These are phyloP conservation scores for Capsicum pubescens DNA, from an alignment of 257 asterid species.

Conservation along the genomic window DNA sequence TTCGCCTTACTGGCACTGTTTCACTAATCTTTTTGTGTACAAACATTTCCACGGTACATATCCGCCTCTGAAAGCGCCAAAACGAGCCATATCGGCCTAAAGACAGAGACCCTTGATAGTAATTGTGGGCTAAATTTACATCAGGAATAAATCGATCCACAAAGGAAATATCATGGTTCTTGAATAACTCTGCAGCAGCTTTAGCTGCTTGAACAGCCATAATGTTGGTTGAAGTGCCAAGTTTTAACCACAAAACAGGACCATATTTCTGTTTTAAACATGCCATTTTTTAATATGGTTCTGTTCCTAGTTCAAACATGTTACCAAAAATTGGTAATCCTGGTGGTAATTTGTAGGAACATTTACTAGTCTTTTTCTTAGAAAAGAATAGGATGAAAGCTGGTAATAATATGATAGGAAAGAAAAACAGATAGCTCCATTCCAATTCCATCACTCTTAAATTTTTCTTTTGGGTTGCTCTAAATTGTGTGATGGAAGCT, in stretches of 20 bases:
- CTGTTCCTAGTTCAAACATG: slow-evolving; percentile 31
- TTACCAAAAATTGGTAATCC: neutral
- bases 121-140: slow-evolving; percentile 46
- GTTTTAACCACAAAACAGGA: slow-evolving; percentile 51
- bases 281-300: slow-evolving; percentile 47
- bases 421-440: slow-evolving; percentile 31
- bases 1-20: slow-evolving; percentile 46
- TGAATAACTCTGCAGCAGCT: slow-evolving; percentile 42
- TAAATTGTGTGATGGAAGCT: neutral
- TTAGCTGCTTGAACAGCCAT: slow-evolving; percentile 40
- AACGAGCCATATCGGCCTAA: slow-evolving; percentile 59
- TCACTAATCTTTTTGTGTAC: slow-evolving; percentile 47
- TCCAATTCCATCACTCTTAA: slow-evolving; percentile 35
- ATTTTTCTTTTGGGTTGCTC: neutral
- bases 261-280: slow-evolving; percentile 43
- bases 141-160: slow-evolving; percentile 49
- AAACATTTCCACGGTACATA: slow-evolving; percentile 62
- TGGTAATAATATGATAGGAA: slow-evolving; percentile 29
- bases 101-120: slow-evolving; percentile 51
- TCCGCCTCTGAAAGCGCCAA: slow-evolving; percentile 61
- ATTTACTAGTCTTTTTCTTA: neutral
- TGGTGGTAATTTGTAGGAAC: neutral
- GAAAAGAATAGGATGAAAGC: slow-evolving; percentile 10
- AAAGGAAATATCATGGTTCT: slow-evolving; percentile 55
- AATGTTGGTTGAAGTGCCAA: slow-evolving; percentile 51